Conservation (phyloP, 1,284 basidiomycete species). For the Austroboletus novae-zelandiae region DNA sequence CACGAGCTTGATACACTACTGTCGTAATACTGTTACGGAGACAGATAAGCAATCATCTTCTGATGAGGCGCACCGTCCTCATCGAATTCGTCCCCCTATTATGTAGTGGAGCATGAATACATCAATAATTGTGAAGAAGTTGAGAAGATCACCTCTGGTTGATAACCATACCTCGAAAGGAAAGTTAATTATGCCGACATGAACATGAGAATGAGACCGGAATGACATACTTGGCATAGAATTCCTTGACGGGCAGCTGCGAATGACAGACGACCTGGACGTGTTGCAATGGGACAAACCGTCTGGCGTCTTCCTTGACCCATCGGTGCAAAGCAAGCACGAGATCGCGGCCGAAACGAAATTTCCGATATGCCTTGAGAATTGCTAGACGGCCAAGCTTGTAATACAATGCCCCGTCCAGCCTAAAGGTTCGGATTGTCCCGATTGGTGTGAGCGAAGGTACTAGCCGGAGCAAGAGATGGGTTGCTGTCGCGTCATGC, state of each 20-base stretch:
- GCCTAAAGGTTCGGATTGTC: conserved; percentile 46
- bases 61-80: conserved; percentile 81
- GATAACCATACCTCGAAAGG: conserved; percentile 63
- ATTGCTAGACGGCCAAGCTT: conserved; percentile 71
- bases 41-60: conserved; percentile 62
- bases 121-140: conserved; percentile 12
- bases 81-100: conserved; percentile 71
- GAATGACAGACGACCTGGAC: conserved; percentile 58
- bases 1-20: conserved; percentile 25
- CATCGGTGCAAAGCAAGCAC: conserved; percentile 60
- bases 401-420: conserved; percentile 42
- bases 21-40: conserved; percentile 34
- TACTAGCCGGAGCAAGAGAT: conserved; percentile 66
- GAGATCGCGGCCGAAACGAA: conserved; percentile 61
- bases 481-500: conserved; percentile 58
- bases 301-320: conserved; percentile 43
- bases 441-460: conserved; percentile 63
- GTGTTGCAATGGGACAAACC: conserved; percentile 27
- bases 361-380: conserved; percentile 60
- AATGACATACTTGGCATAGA: conserved; percentile 68
- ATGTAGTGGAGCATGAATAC: conserved; percentile 13
- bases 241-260: conserved; percentile 65
- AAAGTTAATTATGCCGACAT: conserved; percentile 7
- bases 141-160: conserved; percentile 45
- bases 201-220: conserved; percentile 1